Base-by-base conservation (phyloP, 2,329 filamentous ascomycete species). In the Balansia obtecta region DNA sequence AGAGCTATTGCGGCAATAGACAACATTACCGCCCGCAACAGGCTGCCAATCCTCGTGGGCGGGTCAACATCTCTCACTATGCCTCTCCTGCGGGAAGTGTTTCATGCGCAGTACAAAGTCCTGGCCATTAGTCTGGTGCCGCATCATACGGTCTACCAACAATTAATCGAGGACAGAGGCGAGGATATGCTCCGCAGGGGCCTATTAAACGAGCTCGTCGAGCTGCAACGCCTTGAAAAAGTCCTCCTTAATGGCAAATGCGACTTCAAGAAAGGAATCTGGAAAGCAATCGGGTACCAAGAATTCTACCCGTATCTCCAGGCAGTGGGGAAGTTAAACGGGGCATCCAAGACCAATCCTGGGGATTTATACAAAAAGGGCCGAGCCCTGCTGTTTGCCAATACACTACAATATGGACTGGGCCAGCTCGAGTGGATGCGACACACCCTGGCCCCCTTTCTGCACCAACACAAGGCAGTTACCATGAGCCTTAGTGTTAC, bases 31-130 rank as follows among this genome's bases (percentile, higher is more conserved):
- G 7, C 47, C 1, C 39, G 39, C 1, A 18, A 49, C 47, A 7
- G 22, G 15, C 40, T 49, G 2, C 47, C 47, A 2, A 27, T 49
- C 22, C 32, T 49, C 32, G 47, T 49, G 13, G 47, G 47, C 13
- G 47, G 47, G 7, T 49, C 47, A 12, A 49, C 47, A 13, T 49
- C 47, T 16, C 47, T 49, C 32, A 49, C 40, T 15, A 27, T 49
- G 6, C 47, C 47, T 9, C 30, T 49, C 1, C 8, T 49, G 47
- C 47, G 37, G 18, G 27, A 27, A 18, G 47, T 18, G 4, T 44
- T 49, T 10, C 3, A 5, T 9, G n/a, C 16, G 18, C 18, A 27
- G 1, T 49, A 49, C 15, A 15, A 44, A 18, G 40, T 49, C 2
- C 41, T 49, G 9, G 15, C 16, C 2, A 9, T 49, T 1, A 15